Percentiles rank a stretch among this genome's conserved stretches.
These are phyloP conservation scores for Fusarium bactridioides DNA, from an alignment of 2,329 filamentous ascomycete species.

Conservation along the genomic window DNA sequence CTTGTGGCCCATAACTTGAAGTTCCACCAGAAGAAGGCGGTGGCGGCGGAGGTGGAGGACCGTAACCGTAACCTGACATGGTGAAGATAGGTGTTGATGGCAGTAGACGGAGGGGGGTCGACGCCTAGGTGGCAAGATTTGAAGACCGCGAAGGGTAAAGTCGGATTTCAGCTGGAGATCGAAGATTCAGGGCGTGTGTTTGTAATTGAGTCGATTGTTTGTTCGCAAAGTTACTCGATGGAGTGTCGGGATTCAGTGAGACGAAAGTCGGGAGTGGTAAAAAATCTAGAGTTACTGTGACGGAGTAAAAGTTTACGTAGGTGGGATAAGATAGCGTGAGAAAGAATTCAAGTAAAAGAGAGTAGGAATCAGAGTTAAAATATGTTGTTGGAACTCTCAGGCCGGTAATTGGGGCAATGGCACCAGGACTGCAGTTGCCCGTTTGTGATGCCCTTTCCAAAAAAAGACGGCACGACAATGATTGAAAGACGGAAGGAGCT, in stretches of 20 bases:
- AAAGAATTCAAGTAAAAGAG: background rate
- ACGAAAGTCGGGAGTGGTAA: background rate
- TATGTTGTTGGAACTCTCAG: background rate
- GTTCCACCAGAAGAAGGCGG: constrained; percentile 45
- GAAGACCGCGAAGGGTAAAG: background rate
- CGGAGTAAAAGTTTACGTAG: background rate
- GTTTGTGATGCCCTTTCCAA: constrained; percentile 2
- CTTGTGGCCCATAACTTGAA: constrained; percentile 51
- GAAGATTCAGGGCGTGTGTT: background rate
- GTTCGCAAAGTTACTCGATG: background rate
- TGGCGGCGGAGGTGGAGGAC: constrained; percentile 61
- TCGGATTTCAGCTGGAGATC: background rate
- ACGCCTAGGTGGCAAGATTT: background rate
- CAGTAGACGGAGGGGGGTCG: background rate
- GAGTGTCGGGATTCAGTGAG: background rate
- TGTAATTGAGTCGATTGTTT: background rate
- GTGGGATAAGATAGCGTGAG: background rate
- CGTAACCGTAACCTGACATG: constrained; percentile 63
- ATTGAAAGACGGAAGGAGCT: constrained; percentile 22
- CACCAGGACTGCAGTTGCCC: background rate
- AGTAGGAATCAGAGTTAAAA: background rate
- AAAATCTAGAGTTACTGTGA: background rate
- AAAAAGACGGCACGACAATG: constrained; percentile 27
- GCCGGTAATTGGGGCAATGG: background rate
- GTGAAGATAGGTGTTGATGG: background rate